Base-by-base conservation (phyloP, 2,329 filamentous ascomycete genomes). In the Exutisphaerella laricina region DNA sequence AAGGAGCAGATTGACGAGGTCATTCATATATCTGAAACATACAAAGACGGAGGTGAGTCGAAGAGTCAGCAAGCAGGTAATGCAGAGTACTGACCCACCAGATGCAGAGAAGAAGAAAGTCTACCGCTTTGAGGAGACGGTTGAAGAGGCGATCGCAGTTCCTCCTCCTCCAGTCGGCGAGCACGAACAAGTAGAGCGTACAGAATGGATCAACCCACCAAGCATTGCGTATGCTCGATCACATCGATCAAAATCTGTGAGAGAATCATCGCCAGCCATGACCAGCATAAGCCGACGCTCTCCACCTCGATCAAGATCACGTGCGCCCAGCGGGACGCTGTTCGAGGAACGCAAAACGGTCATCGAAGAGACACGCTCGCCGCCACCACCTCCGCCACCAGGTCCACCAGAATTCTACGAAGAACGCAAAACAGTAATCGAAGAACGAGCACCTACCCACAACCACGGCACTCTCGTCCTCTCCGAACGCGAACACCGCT, bases 1-100 rank as follows among this genome's bases (percentile, higher is more conserved):
- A 89, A 94, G 56, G 80, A 90, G 13, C 88, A 95, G 56, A 96
- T 96, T 50, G 88, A 96, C 55, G 85, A 94, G 58, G 74, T 96
- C 32, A 84, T 96, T 56, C 83, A 80, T 57, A 72, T 88, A 37
- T 94, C 87, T 64, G 85, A 88, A 58, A 80, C 84, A 22, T 88
- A 87, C 66, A 70, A 70, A 59, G 68, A 70, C 38, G 62, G 56
- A 37, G 63, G 70, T 70, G 59, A 41, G 68, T 53, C 10, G 3
- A 28, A n/a, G n/a, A 17, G 9, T 9, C 8, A 8, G 18, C 10
- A 6, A 12, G n/a, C 22, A 16, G 33, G 8, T 21, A 12, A 7
- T 6, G n/a, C 23, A 9, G 10, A 17, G 22, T 5, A 8, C 10
- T n/a, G 26, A 58, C 58, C 34, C 61, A 44, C 37, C n/a, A 12